These are phyloP conservation scores for Raphanus hybrid DNA, from an alignment of 441 rosid species.

Conservation along the genomic window DNA sequence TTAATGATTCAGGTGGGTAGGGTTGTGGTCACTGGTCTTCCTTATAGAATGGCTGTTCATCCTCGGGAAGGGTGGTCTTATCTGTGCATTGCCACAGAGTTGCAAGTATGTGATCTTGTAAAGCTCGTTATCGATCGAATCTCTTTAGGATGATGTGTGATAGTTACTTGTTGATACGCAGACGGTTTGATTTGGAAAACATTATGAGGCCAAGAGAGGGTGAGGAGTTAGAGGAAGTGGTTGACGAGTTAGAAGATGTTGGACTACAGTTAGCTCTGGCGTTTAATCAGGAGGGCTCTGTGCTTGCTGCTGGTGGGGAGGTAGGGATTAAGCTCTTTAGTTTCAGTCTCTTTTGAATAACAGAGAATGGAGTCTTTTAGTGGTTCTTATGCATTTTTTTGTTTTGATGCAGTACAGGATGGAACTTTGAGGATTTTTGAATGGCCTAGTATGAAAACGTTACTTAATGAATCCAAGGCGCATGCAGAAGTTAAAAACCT, in stretches of 20 bases:
- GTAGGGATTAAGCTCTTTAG: conserved; percentile 44
- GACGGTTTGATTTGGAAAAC: conserved; percentile 76
- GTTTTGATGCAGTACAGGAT: conserved; percentile 85
- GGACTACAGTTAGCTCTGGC: conserved; percentile 81
- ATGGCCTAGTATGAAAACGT: conserved; percentile 88
- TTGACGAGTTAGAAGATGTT: conserved; percentile 61
- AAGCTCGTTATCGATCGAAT: background rate
- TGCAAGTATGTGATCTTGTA: conserved; percentile 58
- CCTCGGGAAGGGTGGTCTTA: conserved; percentile 67
- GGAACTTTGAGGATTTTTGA: conserved; percentile 81
- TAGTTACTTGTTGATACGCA: conserved; percentile 38
- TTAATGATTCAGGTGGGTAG: conserved; percentile 51
- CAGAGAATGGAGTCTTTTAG: conserved; percentile 2
- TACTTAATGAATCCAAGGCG: conserved; percentile 67
- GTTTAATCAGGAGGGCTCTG: conserved; percentile 69
- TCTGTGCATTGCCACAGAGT: conserved; percentile 68
- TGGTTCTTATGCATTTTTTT: conserved; percentile 38
- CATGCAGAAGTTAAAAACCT: conserved; percentile 65
- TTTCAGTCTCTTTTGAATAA: background rate
- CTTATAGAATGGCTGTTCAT: conserved; percentile 83
- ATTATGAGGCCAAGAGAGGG: conserved; percentile 47
- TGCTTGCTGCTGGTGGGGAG: conserved; percentile 86
- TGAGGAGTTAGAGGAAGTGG: conserved; percentile 58
- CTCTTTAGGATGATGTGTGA: background rate
- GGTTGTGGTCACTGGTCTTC: conserved; percentile 62